Evolutionary conservation across 768 basidiomycete species (phyloP).

Genomic region (Mycena leptocephala): DNA sequence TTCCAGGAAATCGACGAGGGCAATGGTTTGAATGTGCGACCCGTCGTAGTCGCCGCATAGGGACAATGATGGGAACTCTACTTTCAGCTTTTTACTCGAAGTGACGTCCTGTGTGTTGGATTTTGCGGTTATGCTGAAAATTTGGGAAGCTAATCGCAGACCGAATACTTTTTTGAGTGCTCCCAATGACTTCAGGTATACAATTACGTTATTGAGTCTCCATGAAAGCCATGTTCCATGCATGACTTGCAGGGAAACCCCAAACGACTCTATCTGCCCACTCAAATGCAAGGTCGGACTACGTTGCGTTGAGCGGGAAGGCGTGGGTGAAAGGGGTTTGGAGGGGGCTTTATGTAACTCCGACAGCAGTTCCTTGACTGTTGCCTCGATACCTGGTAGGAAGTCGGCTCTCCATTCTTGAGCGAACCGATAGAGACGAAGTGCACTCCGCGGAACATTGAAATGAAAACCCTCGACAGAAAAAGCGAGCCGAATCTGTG

Average conservation of each 20-base stretch:
- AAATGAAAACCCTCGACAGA: slow-evolving; percentile 64
- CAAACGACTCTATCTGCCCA: slow-evolving; percentile 64
- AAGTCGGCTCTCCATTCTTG: slow-evolving; percentile 90
- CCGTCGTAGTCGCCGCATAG: slow-evolving; percentile 73
- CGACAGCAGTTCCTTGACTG: slow-evolving; percentile 74
- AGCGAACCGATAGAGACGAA: slow-evolving; percentile 83
- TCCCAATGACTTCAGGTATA: slow-evolving; percentile 58
- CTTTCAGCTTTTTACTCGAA: slow-evolving; percentile 68
- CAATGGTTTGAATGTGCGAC: slow-evolving; percentile 65
- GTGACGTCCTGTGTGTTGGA: slow-evolving; percentile 54
- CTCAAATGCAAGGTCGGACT: slow-evolving; percentile 65
- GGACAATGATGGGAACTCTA: slow-evolving; percentile 78
- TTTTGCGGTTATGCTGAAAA: slow-evolving; percentile 71
- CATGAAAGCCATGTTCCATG: slow-evolving; percentile 91
- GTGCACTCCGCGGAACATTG: slow-evolving; percentile 85
- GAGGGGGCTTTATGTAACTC: slow-evolving; percentile 68
- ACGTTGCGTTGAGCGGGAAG: slow-evolving; percentile 44
- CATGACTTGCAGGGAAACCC: slow-evolving; percentile 86
- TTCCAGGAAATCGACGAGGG: slow-evolving; percentile 78
- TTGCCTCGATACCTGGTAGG: slow-evolving; percentile 81
- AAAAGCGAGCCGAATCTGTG: slow-evolving; percentile 61
- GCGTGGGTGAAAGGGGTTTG: slow-evolving; percentile 51
- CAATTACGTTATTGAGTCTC: slow-evolving; percentile 69
- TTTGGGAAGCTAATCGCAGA: slow-evolving; percentile 74
- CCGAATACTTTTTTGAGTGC: slow-evolving; percentile 63